phyloP scores from a whole-genome alignment of 2,329 filamentous ascomycete species.

The Capronia epimyces region DNA sequence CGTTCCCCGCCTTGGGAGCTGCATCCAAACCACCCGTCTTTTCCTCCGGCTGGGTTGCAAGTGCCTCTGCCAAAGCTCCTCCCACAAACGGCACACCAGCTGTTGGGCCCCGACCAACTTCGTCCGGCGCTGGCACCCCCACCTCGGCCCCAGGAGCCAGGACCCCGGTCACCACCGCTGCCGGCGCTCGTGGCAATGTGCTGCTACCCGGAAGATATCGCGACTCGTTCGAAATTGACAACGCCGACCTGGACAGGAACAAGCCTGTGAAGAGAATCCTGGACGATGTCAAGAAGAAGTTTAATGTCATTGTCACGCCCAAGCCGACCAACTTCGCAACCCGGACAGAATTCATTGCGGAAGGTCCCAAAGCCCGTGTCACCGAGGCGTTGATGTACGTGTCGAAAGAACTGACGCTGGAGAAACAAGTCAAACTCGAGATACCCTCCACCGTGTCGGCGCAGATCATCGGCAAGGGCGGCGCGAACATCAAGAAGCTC shows the following conservation, averaged over 20 bases:
- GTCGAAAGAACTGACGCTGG: conserved; percentile 78
- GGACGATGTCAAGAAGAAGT: conserved; percentile 89
- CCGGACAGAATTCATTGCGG: conserved; percentile 73
- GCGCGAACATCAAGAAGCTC: conserved; percentile 81
- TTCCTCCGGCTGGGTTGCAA: conserved; percentile 47
- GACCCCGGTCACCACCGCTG: conserved; percentile 42
- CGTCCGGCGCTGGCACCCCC: conserved; percentile 55
- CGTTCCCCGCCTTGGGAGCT: conserved; percentile 85
- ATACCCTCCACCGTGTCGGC: conserved; percentile 79
- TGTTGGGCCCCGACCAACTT: conserved; percentile 46
- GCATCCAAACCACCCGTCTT: conserved; percentile 63
- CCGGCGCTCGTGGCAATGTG: conserved; percentile 31
- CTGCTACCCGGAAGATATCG: conserved; percentile 71
- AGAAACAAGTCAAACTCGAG: conserved; percentile 66
- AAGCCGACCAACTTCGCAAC: conserved; percentile 66
- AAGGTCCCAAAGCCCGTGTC: conserved; percentile 75
- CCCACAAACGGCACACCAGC: conserved; percentile 47
- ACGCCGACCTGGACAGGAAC: conserved; percentile 66
- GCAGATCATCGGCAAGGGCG: conserved; percentile 88
- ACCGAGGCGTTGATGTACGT: conserved; percentile 85
- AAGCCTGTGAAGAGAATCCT: conserved; percentile 79
- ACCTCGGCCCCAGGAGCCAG: conserved; percentile 57
- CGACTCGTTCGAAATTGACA: conserved; percentile 68
- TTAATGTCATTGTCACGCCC: conserved; percentile 73
- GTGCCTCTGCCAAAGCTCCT: conserved; percentile 42